Evolutionary conservation across 495 filamentous ascomycete genomes (phyloP).

Genomic region (Hypoxylon cercidicola): DNA sequence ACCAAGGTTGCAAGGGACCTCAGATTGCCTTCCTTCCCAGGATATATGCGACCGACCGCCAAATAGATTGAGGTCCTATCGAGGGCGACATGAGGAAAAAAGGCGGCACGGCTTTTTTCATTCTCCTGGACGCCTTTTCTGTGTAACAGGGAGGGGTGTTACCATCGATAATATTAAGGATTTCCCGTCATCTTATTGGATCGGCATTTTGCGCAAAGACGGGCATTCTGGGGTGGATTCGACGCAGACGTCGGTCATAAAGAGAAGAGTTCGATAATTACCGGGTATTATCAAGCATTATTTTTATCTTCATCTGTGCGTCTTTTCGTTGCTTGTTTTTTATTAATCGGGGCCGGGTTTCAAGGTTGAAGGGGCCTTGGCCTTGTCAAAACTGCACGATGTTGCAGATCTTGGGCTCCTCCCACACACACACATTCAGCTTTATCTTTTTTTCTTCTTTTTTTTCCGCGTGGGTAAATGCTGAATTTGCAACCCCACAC

Average conservation of each 20-base stretch:
- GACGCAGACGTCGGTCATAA: conserved; percentile 19
- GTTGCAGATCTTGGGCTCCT: conserved; percentile 25
- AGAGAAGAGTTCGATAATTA: neutral
- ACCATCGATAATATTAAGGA: conserved; percentile 5
- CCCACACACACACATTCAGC: conserved; percentile 13
- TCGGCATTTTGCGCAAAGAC: conserved; percentile 14
- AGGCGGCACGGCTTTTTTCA: conserved; percentile 20
- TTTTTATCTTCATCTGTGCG: too few species aligned
- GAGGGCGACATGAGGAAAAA: too few species aligned
- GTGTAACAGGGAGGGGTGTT: conserved; percentile 31
- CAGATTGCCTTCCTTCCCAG: conserved; percentile 1
- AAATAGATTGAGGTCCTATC: conserved; percentile 20
- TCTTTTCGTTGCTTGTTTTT: neutral
- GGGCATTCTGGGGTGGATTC: neutral
- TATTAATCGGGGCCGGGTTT: conserved; percentile 5
- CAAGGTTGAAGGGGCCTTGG: conserved; percentile 5
- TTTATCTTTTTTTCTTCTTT: conserved; percentile 22
- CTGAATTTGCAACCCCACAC: conserved; percentile 39
- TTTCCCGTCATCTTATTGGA: conserved; percentile 27
- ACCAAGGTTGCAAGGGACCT: conserved; percentile 1
- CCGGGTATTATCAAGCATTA: neutral
- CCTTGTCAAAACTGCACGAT: conserved; percentile 10
- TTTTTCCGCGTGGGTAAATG: conserved; percentile 24
- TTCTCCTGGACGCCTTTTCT: conserved; percentile 6
- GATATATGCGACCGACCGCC: conserved; percentile 26